These are phyloP conservation scores for Rhodotorula sp. DNA, from an alignment of 1,284 basidiomycete genomes.

Conservation along the genomic window DNA sequence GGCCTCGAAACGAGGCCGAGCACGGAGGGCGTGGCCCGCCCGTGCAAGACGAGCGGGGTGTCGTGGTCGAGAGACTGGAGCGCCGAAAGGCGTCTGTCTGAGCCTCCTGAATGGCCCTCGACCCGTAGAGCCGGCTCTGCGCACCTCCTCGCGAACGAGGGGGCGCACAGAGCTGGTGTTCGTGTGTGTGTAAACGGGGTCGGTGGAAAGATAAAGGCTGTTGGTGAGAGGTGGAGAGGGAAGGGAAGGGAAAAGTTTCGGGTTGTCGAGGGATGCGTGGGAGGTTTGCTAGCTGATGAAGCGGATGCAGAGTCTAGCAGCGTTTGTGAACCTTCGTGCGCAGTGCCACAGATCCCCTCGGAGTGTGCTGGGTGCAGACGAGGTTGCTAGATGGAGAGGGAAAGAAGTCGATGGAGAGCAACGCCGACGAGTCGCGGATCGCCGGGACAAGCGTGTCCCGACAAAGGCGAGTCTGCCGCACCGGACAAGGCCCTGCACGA, in stretches of 20 bases:
- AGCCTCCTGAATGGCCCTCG: slow-evolving; percentile 9
- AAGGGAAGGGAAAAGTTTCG: not conserved
- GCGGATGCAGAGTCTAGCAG: not conserved
- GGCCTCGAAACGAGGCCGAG: not conserved
- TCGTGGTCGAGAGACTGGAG: not conserved
- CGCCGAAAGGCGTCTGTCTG: not conserved
- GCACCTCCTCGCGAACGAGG: not conserved
- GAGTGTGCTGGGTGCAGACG: too few species aligned
- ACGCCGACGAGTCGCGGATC: too few species aligned
- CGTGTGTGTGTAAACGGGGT: not conserved
- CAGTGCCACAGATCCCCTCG: not conserved
- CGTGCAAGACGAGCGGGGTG: not conserved
- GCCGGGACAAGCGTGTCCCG: too few species aligned
- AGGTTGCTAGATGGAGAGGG: too few species aligned
- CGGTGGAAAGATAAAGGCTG: slow-evolving; percentile 9
- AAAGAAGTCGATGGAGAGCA: too few species aligned
- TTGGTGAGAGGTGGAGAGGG: too few species aligned
- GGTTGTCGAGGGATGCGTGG: not conserved
- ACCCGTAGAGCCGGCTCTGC: not conserved
- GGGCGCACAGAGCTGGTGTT: too few species aligned
- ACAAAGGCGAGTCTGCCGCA: too few species aligned
- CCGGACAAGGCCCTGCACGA: too few species aligned
- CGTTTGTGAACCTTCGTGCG: not conserved
- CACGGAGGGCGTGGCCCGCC: not conserved
- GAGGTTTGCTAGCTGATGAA: not conserved